Evolutionary conservation across 192 early-diverging fungal genomes (phyloP), one percentile per base, ranked within the genome.

Genomic region (Ambispora gerdemannii): DNA sequence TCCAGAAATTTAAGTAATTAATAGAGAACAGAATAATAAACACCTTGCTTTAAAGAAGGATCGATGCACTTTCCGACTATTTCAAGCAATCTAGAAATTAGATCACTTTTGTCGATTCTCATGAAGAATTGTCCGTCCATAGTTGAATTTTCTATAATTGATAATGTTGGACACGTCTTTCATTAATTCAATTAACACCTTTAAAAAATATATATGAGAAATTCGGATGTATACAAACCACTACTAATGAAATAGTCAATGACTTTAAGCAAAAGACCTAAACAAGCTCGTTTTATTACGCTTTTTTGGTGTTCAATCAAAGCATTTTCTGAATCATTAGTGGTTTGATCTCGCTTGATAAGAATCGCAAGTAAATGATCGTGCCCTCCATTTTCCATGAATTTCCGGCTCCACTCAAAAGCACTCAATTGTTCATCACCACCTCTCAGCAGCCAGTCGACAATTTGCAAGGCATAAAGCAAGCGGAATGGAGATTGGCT

Each of bases 401-500:
- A 82, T 0, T 51, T 53, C 51, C 62, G 71, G 53, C 74, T 71
- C 80, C 80, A 82, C 15, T 25, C 50, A 47, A 66, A 59, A 10
- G 31, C 73, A 33, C 61, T 49, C 7, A 4, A 31, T 34, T 50
- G 71, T 73, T 78, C 76, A 65, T 81, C 77, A 13, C 72, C 75
- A 1, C 70, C 73, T 49, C 71, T 81, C 51, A 81, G 73, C 30
- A 81, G 43, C 19, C 59, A 76, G 55, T 79, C 65, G 4, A 81
- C 33, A 28, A 81, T 81, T 31, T 81, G 80, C 20, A 81, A 51
- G 11, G 77, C 72, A 63, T 81, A 81, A 27, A 81, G 75, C 20
- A 81, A 67, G 49, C 76, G 64, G 56, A 81, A 81, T 0, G 80
- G 80, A 0, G 80, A 81, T 31, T 77, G 69, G 15, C 62, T 58